These are phyloP conservation scores for Pittosporum tobira DNA, from an alignment of 129 eudicot genomes.

Conservation along the genomic window DNA sequence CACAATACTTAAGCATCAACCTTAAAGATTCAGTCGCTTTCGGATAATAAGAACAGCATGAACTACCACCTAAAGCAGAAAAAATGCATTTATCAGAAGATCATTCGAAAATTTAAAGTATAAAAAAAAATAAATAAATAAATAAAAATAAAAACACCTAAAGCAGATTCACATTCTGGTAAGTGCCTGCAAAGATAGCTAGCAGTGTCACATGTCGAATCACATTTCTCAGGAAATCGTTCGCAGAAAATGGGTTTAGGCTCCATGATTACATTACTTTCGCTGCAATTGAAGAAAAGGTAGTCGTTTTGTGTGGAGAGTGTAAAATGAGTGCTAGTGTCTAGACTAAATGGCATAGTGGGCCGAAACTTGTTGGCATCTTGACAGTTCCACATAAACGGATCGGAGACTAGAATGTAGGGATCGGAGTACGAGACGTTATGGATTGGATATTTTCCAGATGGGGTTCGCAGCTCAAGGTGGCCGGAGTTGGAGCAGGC, in stretches of 20 bases:
- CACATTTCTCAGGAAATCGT: conserved; percentile 76
- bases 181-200: conserved; percentile 79
- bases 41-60: conserved; percentile 91
- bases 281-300: conserved; percentile 81
- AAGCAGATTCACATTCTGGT: conserved; percentile 49
- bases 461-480: conserved; percentile 76
- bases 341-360: conserved; percentile 73
- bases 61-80: conserved; percentile 29
- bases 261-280: conserved; percentile 51
- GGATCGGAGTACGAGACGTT: conserved; percentile 67
- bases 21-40: conserved; percentile 82
- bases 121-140: too few relatives aligned
- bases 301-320: conserved; percentile 75
- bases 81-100: too few relatives aligned
- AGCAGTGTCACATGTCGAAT: conserved; percentile 70
- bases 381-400: conserved; percentile 74
- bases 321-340: conserved; percentile 62
- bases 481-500: conserved; percentile 41
- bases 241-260: conserved; percentile 79
- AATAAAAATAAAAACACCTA: too few relatives aligned
- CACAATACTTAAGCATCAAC: conserved; percentile 72
- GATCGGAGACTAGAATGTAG: conserved; percentile 65
- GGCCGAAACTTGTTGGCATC: conserved; percentile 56
- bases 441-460: conserved; percentile 56
- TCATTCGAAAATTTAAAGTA: too few relatives aligned